Base-by-base conservation (phyloP, 192 early-diverging fungal genomes). In the Irineochytrium annulatum region DNA sequence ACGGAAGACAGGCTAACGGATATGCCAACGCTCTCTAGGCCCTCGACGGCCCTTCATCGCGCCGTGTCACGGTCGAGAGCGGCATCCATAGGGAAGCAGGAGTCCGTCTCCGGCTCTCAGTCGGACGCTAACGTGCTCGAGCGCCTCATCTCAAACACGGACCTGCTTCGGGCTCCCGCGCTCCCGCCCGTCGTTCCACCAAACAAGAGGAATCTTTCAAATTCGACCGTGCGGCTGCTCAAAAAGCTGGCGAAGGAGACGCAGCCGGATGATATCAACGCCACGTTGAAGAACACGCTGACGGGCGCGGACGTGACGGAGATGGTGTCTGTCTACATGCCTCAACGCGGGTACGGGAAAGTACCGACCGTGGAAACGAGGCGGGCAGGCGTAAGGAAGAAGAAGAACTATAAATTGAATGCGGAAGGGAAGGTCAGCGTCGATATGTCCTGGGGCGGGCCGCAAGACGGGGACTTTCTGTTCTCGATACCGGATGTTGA, bases 191-290 rank as follows among this genome's bases (percentile, higher is more conserved):
- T 22, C 4, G 19, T 55, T 44, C 8, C 62, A 19, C 0, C 56
- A 26, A 16, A 19, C 20, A 60, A 49, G 48, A 62, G 63, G 27
- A 62, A 48, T n/a, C 45, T 75, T 0, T 75, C 73, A 1, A 46
- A 43, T 17, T 68, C 69, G 0, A 76, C 74, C 0, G 45, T 76
- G 26, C 19, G 53, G 11, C 64, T 71, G n/a, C 43, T 76, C 1
- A 76, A 66, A 59, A 68, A 69, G 49, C 56, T 76, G 13, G 65
- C 74, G 3, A 41, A 56, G 3, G 74, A 76, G 16, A 34, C 55
- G 17, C 26, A 37, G 4, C 5, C 3, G 16, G 29, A 30, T 3
- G 30, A 0, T 16, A 27, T 13, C 51, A 55, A 17, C 34, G 28
- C 13, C 1, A 28, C 45, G 11, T 17, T 49, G 11, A 55, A 63